phyloP scores from a whole-genome alignment of 2,329 filamentous ascomycete species.

The Trichoderma semiorbis region DNA sequence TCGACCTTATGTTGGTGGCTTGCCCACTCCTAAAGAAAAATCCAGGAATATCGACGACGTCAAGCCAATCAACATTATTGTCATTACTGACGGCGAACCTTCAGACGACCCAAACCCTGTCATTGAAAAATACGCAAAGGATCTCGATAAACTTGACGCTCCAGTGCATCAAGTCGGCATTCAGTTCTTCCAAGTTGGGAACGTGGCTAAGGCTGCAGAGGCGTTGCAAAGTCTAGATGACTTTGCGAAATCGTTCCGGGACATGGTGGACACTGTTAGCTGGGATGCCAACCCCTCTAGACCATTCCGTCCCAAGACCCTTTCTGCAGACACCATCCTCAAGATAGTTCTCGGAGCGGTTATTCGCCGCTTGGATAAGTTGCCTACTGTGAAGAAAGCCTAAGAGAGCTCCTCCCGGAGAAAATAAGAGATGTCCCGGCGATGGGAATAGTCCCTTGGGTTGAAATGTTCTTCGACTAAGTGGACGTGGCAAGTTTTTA shows the following conservation, averaged over 20 bases:
- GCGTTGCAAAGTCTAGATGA: conserved; percentile 75
- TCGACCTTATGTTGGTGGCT: conserved; percentile 61
- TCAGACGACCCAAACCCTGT: conserved; percentile 73
- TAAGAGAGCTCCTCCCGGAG: neutral
- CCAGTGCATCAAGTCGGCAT: conserved; percentile 81
- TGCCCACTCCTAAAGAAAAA: neutral
- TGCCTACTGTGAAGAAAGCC: neutral
- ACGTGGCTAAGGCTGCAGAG: conserved; percentile 60
- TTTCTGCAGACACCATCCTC: conserved; percentile 70
- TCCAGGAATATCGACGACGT: conserved; percentile 42
- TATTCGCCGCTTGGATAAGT: conserved; percentile 44
- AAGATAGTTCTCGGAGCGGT: conserved; percentile 82
- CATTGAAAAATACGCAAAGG: conserved; percentile 64
- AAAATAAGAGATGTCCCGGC: neutral
- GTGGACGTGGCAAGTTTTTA: neutral
- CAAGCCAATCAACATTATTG: conserved; percentile 85
- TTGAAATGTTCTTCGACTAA: neutral
- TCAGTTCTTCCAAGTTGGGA: conserved; percentile 94
- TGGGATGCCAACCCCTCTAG: conserved; percentile 54
- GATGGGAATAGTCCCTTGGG: neutral
- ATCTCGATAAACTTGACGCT: conserved; percentile 66
- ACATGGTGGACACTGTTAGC: conserved; percentile 89
- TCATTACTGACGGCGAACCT: conserved; percentile 84
- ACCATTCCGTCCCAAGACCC: conserved; percentile 25
- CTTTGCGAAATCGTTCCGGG: conserved; percentile 58